Conservation (phyloP, 2,329 filamentous ascomycete genomes). For the Cercospora sp. region DNA sequence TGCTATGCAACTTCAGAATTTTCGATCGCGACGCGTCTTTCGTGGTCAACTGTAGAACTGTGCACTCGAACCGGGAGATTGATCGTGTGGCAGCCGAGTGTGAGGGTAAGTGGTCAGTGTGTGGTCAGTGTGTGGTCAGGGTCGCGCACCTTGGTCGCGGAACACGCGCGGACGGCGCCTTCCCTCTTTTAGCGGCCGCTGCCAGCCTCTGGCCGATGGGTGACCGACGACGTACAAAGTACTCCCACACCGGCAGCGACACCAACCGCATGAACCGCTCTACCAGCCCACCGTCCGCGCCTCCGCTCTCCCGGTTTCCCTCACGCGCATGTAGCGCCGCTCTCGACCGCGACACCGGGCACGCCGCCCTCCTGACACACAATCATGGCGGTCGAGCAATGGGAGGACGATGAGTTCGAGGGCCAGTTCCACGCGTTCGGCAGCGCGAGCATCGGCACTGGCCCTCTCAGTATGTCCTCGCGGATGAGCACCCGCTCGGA, state of each 20-base stretch:
- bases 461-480: conserved; percentile 73
- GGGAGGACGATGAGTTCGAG: conserved; percentile 54
- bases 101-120: neutral
- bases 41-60: conserved; percentile 6
- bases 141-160: neutral
- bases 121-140: conserved; percentile 1
- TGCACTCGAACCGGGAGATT: conserved; percentile 7
- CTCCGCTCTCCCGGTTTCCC: neutral
- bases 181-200: neutral
- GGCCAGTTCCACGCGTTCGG: conserved; percentile 60
- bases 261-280: conserved; percentile 9
- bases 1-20: conserved; percentile 15
- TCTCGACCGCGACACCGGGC: conserved; percentile 12
- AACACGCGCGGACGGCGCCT: neutral
- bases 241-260: neutral
- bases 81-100: conserved; percentile 4
- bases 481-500: conserved; percentile 75
- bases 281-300: conserved; percentile 9
- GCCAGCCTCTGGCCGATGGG: conserved; percentile 3
- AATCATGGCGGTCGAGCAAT: conserved; percentile 64
- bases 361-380: conserved; percentile 52
- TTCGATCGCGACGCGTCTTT: conserved; percentile 6
- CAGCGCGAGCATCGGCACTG: conserved; percentile 64
- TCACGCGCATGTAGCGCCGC: conserved; percentile 9
- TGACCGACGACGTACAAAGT: neutral